Base-by-base conservation (phyloP, 345 rosid species). In the Salix dunnii region DNA sequence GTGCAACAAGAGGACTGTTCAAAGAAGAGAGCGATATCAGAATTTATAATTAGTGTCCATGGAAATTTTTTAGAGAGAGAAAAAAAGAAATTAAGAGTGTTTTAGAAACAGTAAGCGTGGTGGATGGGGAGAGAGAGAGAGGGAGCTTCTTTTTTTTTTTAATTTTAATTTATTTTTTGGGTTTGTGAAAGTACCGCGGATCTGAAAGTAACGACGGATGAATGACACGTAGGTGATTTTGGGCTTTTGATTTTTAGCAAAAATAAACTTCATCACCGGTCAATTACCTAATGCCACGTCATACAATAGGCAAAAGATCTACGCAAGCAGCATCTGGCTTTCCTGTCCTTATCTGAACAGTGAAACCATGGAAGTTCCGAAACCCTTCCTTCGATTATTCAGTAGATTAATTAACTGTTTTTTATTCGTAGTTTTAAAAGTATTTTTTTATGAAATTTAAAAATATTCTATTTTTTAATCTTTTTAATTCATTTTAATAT, bases 31-130 rank as follows among this genome's bases (percentile, higher is more conserved):
- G 73, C 60, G 66, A 72, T 31, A 42, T 49, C 68, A 35, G 40
- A 73, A 81, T 72, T 77, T 73, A 72, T 76, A 76, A 73, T 68
- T 46, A 27, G 68, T 30, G 36, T 71, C 20, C 68, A 55, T 17
- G 13, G 61, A 71, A 38, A 25, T 6, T 16, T 71, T 28, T 27
- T 68, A 58, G 74, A 61, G 62, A 70, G 60, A 68, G 73, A 76
- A 28, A 21, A 1, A 1, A 25, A 42, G 6, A 40, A 66, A 66
- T 35, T 0, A 35, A 1, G 33, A 38, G 53, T 21, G 18, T 12
- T 12, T 35, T 21, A 13, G 64, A 48, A 17, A 53, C 66, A 74
- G 17, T 18, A 49, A 27, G 58, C 6, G 25, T 33, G 38, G 25
- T 35, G 40, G 1, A 40, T 58, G 28, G 73, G 27, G 40, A 53